These are phyloP conservation scores for Xerocomus tenax DNA, from an alignment of 1,284 basidiomycete species.

Conservation along the genomic window DNA sequence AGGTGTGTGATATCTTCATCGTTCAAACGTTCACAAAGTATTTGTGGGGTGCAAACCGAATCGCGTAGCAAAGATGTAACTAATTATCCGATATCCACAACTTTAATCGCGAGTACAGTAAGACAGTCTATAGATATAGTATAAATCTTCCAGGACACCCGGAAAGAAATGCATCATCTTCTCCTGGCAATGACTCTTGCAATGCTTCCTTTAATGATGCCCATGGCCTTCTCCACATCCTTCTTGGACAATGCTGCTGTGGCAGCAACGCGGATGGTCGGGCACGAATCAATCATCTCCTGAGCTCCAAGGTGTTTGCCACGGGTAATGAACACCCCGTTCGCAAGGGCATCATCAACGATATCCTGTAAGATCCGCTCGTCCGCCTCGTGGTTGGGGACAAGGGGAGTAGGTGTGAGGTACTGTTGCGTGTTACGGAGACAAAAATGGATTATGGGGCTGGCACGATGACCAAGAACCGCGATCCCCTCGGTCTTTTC, in stretches of 20 bases:
- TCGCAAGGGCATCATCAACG: conserved; percentile 71
- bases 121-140: conserved; percentile 12
- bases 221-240: conserved; percentile 84
- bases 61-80: neutral
- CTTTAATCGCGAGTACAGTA: conserved; percentile 6
- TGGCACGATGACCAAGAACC: conserved; percentile 78
- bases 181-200: conserved; percentile 59
- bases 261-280: conserved; percentile 82
- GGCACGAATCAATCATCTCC: conserved; percentile 73
- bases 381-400: conserved; percentile 59
- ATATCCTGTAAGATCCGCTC: conserved; percentile 79
- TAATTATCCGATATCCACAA: neutral
- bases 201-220: conserved; percentile 66
- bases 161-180: conserved; percentile 21
- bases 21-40: no score
- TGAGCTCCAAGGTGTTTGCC: conserved; percentile 75
- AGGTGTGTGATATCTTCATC: no score
- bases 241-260: conserved; percentile 74
- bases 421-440: conserved; percentile 39
- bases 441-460: conserved; percentile 83
- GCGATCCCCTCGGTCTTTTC: conserved; percentile 74
- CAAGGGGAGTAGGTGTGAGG: conserved; percentile 21
- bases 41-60: neutral
- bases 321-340: conserved; percentile 76
- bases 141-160: conserved; percentile 7